A percentile compares a stretch with the other conserved stretches of the same genome.
Evolutionary conservation across 441 rosid genomes (phyloP).

Genomic region (Mallotus repandus): DNA sequence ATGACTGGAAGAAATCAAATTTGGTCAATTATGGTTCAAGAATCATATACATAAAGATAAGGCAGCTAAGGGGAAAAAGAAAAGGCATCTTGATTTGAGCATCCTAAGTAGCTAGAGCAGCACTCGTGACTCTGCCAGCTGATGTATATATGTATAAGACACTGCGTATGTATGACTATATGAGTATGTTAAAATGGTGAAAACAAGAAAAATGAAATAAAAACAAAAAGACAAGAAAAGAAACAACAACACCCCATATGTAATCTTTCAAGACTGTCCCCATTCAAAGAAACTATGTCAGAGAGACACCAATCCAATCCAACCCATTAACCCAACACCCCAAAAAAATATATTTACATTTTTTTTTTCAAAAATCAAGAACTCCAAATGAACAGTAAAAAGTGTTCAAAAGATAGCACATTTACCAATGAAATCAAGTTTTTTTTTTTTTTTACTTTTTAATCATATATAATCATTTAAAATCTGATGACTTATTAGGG

Average conservation of each 20-base stretch:
- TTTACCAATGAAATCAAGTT: conserved; percentile 22
- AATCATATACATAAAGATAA: no score
- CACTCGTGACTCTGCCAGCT: conserved; percentile 42
- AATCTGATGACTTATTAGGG: conserved; percentile 5
- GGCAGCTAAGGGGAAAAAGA: no score
- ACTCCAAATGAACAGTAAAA: conserved; percentile 6
- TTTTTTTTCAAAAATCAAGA: not conserved
- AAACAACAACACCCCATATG: conserved; percentile 33
- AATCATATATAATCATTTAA: conserved; percentile 21
- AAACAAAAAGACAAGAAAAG: conserved; percentile 41
- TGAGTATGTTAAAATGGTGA: conserved; percentile 3
- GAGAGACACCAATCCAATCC: not conserved
- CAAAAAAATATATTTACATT: not conserved
- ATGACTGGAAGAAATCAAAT: no score
- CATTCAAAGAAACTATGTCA: conserved; percentile 39
- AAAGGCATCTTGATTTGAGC: conserved; percentile 5
- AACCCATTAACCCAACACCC: not conserved
- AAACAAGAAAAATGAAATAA: conserved; percentile 27
- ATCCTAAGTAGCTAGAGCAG: conserved; percentile 9
- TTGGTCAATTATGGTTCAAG: no score
- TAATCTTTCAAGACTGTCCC: conserved; percentile 29
- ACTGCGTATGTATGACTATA: not conserved
- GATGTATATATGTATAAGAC: not conserved
- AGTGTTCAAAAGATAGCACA: not conserved
- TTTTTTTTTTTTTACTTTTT: conserved; percentile 17